Evolutionary conservation across 192 early-diverging fungal species (phyloP).

Genomic region (Backusella psychrophila): DNA sequence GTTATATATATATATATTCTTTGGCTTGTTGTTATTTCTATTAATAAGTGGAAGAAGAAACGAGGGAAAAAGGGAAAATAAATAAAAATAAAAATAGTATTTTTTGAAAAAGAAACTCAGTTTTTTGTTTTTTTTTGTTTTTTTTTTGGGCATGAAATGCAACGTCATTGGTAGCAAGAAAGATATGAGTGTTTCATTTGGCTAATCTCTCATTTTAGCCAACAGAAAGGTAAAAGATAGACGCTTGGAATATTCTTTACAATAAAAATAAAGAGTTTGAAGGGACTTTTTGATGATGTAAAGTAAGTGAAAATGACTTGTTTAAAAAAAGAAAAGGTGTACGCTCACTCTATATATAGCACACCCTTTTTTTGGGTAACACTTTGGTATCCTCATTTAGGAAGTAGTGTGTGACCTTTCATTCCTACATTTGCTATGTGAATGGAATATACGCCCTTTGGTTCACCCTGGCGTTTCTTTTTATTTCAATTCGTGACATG

Average conservation of each 20-base stretch:
- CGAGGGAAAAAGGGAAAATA: neutral
- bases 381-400: too few relatives aligned
- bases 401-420: too few relatives aligned
- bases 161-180: neutral
- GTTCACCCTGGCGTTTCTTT: too few relatives aligned
- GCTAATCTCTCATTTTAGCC: neutral
- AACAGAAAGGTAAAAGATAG: neutral
- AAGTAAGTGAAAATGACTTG: too few relatives aligned
- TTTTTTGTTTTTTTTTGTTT: neutral
- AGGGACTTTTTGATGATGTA: too few relatives aligned
- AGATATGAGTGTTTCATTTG: neutral
- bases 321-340: too few relatives aligned
- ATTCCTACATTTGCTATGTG: too few relatives aligned
- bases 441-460: too few relatives aligned
- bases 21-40: neutral
- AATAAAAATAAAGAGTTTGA: too few relatives aligned
- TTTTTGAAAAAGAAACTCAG: neutral
- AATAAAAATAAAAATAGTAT: neutral
- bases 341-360: too few relatives aligned
- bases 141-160: neutral
- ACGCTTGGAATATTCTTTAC: neutral
- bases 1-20: neutral
- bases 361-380: too few relatives aligned
- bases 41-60: neutral
- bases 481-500: too few relatives aligned